These are phyloP conservation scores for Metschnikowia noctiluminum DNA, from an alignment of 805 yeast genomes.

Conservation along the genomic window DNA sequence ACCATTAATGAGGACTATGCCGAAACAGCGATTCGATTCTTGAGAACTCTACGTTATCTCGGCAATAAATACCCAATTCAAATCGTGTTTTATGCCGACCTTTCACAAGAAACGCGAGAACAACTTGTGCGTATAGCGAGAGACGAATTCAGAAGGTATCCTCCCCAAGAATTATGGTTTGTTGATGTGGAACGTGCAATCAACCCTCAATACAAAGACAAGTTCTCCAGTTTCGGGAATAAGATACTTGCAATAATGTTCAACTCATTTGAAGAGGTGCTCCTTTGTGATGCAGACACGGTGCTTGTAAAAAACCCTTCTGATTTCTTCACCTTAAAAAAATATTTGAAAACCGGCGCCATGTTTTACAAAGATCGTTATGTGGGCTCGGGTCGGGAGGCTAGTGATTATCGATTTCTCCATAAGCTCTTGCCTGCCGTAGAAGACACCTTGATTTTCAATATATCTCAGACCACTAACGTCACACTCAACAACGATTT, in stretches of 20 bases:
- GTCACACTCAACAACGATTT: slow-evolving; percentile 28
- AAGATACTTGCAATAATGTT: slow-evolving; percentile 12
- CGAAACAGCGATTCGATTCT: slow-evolving; percentile 23
- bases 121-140: slow-evolving; percentile 9
- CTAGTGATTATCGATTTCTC: slow-evolving; percentile 34
- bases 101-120: slow-evolving; percentile 4
- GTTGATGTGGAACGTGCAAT: slow-evolving; percentile 26
- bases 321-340: slow-evolving; percentile 29
- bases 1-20: slow-evolving; percentile 30
- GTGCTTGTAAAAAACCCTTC: slow-evolving; percentile 35
- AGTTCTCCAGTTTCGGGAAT: slow-evolving; percentile 38
- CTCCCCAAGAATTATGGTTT: slow-evolving; percentile 38
- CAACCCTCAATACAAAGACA: slow-evolving; percentile 13
- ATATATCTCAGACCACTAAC: slow-evolving; percentile 32
- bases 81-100: slow-evolving; percentile 26
- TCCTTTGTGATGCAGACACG: slow-evolving; percentile 52
- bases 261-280: slow-evolving; percentile 14
- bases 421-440: slow-evolving; percentile 42
- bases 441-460: slow-evolving; percentile 21
- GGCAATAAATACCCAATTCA: slow-evolving; percentile 39
- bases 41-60: slow-evolving; percentile 26
- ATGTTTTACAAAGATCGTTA: slow-evolving; percentile 12
- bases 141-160: slow-evolving; percentile 8
- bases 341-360: slow-evolving; percentile 32
- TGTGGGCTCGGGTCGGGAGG: slow-evolving; percentile 27